Conservation (phyloP, 345 rosid species). For the Luvunga scandens region DNA sequence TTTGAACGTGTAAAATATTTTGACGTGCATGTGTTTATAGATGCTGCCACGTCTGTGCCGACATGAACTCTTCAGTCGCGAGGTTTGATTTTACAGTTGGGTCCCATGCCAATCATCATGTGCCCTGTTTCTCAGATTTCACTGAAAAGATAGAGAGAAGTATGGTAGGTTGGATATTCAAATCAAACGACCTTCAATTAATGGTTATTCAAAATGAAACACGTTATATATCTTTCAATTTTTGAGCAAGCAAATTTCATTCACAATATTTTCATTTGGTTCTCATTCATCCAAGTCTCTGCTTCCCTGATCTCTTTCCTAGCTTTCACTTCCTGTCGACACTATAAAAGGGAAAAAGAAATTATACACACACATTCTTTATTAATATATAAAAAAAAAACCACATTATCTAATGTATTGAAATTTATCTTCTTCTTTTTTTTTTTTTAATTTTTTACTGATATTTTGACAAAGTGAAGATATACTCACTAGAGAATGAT, state of each 20-base stretch:
- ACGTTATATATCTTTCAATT: neutral
- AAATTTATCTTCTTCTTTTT: too few species aligned
- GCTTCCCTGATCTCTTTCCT: conserved; percentile 16
- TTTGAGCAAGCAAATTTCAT: neutral
- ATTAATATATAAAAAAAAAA: too few species aligned
- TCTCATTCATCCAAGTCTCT: conserved; percentile 39
- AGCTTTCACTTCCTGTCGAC: neutral
- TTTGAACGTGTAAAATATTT: neutral
- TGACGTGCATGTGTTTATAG: conserved; percentile 34
- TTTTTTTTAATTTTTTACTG: too few species aligned
- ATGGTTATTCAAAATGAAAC: conserved; percentile 16
- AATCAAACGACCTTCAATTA: conserved; percentile 22
- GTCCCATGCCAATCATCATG: conserved; percentile 32
- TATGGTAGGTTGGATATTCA: neutral
- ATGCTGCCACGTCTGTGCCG: conserved; percentile 47
- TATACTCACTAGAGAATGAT: fast-evolving
- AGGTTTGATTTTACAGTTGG: conserved; percentile 27
- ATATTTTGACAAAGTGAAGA: too few species aligned
- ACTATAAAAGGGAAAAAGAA: conserved; percentile 1
- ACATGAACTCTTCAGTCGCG: conserved; percentile 20
- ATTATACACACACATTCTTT: neutral
- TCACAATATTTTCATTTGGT: conserved; percentile 30
- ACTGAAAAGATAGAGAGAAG: neutral
- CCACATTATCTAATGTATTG: fast-evolving
- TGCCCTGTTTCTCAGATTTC: conserved; percentile 21